Evolutionary conservation across 2,329 filamentous ascomycete genomes (phyloP), one percentile per base, ranked within the genome.

Genomic region (Phoma sp.): DNA sequence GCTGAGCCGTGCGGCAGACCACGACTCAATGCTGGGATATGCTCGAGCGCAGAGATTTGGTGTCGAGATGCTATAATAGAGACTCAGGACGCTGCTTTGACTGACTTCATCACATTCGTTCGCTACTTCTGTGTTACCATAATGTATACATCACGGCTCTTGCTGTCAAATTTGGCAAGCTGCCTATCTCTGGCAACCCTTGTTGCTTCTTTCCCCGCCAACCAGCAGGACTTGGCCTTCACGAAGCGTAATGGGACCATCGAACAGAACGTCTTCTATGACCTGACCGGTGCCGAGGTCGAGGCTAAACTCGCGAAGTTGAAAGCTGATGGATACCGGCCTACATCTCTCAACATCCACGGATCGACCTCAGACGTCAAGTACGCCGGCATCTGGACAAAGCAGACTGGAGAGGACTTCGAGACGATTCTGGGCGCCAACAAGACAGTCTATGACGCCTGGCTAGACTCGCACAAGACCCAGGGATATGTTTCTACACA

Each of bases 371-470:
- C 53, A 23, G 41, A 62, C 27, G 58, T 50, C 6, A 55, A 56
- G 40, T 64, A 62, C 11, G 60, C 62, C 5, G 64, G 62, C 4
- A 55, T 65, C 48, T 65, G 62, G 64, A 60, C 50, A 3, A 59
- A 59, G 44, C 42, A 57, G 9, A 39, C 55, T 13, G 60, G 62
- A 36, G 45, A 46, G 11, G 30, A 39, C 38, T 64, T 58, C 25
- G 62, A 60, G 23, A 61, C 60, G 7, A 61, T 64, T 2, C 22
- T 57, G 4, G 53, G 54, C 8, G 64, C 56, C 27, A 50, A 65
- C 33, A 41, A 60, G 23, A 50, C 46, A 8, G 33, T 55, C 18
- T 66, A 60, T 42, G 46, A 64, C 24, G 27, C 60, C 23, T 66
- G 64, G 62, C n/a, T 58, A 11, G 52, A 58, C 24, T 46, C 49